A percentile compares a stretch with the other conserved stretches of the same genome.
These are phyloP conservation scores for Phytophthora pinifolia DNA, from an alignment of 352 stramenopile genomes.

Conservation along the genomic window DNA sequence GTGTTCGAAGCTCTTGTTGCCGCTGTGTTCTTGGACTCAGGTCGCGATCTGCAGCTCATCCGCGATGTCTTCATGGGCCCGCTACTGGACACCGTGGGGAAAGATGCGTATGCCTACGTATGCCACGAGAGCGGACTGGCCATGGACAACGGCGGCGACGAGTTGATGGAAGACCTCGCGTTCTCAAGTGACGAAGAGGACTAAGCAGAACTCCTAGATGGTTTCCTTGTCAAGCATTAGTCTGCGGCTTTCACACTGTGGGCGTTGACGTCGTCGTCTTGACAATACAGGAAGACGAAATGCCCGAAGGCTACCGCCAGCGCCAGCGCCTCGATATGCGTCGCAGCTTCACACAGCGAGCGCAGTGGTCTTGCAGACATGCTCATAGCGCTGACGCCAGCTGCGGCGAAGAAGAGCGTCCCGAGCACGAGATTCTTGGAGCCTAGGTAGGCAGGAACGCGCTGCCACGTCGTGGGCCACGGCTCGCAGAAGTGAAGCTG, in stretches of 20 bases:
- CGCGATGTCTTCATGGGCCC: conserved; percentile 85
- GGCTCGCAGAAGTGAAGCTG: conserved; percentile 51
- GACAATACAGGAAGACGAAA: conserved; percentile 33
- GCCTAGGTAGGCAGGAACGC: conserved; percentile 54
- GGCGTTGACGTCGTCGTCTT: neutral
- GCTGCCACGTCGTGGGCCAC: conserved; percentile 48
- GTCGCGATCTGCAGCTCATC: conserved; percentile 62
- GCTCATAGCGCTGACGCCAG: conserved; percentile 41
- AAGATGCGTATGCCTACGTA: conserved; percentile 74
- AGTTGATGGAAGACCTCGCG: conserved; percentile 50
- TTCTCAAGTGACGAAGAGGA: conserved; percentile 47
- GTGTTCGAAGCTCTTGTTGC: conserved; percentile 88
- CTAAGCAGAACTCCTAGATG: no score
- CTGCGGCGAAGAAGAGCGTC: conserved; percentile 53
- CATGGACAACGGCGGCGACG: conserved; percentile 30
- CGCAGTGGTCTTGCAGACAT: conserved; percentile 36
- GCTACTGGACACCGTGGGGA: conserved; percentile 65
- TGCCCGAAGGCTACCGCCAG: conserved; percentile 38
- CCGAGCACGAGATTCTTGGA: conserved; percentile 61
- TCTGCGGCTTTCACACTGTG: conserved; percentile 9
- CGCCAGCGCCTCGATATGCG: conserved; percentile 49
- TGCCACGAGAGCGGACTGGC: conserved; percentile 70
- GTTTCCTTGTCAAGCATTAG: conserved; percentile 9
- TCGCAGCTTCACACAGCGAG: conserved; percentile 49
- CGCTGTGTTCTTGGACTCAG: conserved; percentile 85